Evolutionary conservation across 306 rosid genomes (phyloP).

Genomic region (Citrullus mucosospermus): DNA sequence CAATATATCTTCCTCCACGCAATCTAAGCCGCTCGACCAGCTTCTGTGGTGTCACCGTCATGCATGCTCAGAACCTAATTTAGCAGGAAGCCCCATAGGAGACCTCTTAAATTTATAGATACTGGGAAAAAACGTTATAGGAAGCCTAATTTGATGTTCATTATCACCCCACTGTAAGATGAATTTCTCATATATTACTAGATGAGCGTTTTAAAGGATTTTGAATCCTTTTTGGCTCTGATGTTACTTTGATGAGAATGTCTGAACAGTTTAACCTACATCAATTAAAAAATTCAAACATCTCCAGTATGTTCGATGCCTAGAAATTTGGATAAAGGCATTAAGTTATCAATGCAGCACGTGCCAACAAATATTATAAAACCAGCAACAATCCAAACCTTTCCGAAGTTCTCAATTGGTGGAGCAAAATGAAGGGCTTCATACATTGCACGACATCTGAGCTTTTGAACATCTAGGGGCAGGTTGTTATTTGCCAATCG

Average conservation of each 20-base stretch:
- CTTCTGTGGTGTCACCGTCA: constrained; percentile 90
- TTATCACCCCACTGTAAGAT: neutral
- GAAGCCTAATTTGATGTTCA: constrained; percentile 10
- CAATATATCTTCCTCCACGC: constrained; percentile 69
- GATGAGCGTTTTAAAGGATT: neutral
- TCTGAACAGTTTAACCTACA: neutral
- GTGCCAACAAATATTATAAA: neutral
- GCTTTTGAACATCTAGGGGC: constrained; percentile 73
- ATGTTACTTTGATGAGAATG: neutral
- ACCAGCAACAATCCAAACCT: constrained; percentile 39
- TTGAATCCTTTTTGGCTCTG: neutral
- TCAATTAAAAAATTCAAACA: neutral
- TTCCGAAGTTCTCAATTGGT: constrained; percentile 65
- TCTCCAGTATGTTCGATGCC: neutral
- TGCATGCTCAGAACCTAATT: constrained; percentile 94
- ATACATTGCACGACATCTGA: constrained; percentile 86
- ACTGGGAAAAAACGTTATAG: constrained; percentile 16
- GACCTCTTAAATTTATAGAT: constrained; percentile 78
- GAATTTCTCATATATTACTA: neutral
- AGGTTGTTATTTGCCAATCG: constrained; percentile 89
- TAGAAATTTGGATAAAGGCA: neutral
- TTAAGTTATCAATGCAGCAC: neutral
- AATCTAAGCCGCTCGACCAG: constrained; percentile 89
- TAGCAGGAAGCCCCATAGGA: constrained; percentile 76
- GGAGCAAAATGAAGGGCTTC: constrained; percentile 80